Evolutionary conservation across 768 basidiomycete genomes (phyloP), one percentile per base, ranked within the genome.

Genomic region (Lentinula lateritia): DNA sequence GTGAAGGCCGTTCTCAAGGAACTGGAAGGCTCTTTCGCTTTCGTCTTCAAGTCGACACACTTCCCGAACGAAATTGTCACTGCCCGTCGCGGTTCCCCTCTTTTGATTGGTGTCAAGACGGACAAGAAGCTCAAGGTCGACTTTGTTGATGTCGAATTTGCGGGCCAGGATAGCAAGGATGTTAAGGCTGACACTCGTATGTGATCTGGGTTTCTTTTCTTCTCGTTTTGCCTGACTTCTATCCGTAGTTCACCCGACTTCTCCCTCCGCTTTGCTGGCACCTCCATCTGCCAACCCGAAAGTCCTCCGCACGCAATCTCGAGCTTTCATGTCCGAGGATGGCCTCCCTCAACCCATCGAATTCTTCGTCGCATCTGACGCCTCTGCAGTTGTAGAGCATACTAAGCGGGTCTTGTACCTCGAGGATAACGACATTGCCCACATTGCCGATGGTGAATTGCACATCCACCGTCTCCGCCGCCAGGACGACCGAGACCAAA

Each of bases 41-140:
- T 99, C 75, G 95, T 98, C 67, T 98, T 99, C 90, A 98, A 97
- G 79, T 97, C 95, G 5, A 75, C 73, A 38, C 95, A 98, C 78
- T 99, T 86, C 82, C 97, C 97, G 46, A 92, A 96, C 66, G 92
- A 98, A 74, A 85, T 95, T 65, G 95, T 98, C 64, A 92, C 92
- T 55, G 94, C 95, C 61, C 94, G 95, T 67, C 92, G 97, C 69
- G 97, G 97, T 67, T 98, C 96, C 13, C 97, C 97, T 34, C 86
- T 99, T 35, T 77, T 98, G 61, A 86, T 99, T 70, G 97, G 97
- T 78, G 96, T 99, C 71, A 98, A 98, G 88, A 98, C 97, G 16
- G 96, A 99, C 73, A 95, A 97, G 83, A 98, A 98, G 76, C 84
- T 99, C 69, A 99, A 99, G 81, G 96, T 98, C 42, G 97, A 99